A percentile compares a stretch with the other conserved stretches of the same genome.
phyloP scores from a whole-genome alignment of 2,329 filamentous ascomycete species.

The Cytospora chrysosperma region DNA sequence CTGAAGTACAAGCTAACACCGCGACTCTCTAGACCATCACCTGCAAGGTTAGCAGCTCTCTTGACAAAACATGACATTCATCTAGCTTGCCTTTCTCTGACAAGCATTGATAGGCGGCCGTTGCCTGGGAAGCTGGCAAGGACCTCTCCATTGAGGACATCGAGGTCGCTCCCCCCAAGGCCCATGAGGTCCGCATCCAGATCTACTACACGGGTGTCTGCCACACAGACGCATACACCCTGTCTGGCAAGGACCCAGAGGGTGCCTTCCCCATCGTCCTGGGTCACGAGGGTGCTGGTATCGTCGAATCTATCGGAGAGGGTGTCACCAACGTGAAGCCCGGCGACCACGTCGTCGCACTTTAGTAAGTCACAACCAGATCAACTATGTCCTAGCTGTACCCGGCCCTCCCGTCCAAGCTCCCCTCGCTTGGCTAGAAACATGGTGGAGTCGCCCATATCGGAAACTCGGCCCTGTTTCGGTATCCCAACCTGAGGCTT shows the following conservation, averaged over 20 bases:
- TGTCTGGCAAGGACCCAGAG: constrained; percentile 96
- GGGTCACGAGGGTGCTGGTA: constrained; percentile 87
- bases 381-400: neutral
- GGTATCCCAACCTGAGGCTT: constrained; percentile 8
- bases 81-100: constrained; percentile 1
- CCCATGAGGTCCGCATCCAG: constrained; percentile 94
- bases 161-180: constrained; percentile 84
- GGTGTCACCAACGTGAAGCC: constrained; percentile 93
- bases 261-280: constrained; percentile 88
- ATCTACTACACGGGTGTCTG: constrained; percentile 98
- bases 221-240: constrained; percentile 93
- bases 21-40: constrained; percentile 17
- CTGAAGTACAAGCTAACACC: constrained; percentile 13
- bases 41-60: constrained; percentile 19
- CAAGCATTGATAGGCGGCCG: constrained; percentile 68
- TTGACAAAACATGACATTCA: neutral
- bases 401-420: constrained; percentile 4
- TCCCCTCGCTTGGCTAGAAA: neutral
- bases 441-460: constrained; percentile 5
- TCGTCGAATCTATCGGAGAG: constrained; percentile 91
- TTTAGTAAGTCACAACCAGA: constrained; percentile 63
- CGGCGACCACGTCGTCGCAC: constrained; percentile 86
- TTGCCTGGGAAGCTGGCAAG: constrained; percentile 96
- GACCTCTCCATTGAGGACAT: constrained; percentile 86
- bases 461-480: neutral